These are phyloP conservation scores for Phialophora tarda DNA, from an alignment of 2,329 filamentous ascomycete species.

Conservation along the genomic window DNA sequence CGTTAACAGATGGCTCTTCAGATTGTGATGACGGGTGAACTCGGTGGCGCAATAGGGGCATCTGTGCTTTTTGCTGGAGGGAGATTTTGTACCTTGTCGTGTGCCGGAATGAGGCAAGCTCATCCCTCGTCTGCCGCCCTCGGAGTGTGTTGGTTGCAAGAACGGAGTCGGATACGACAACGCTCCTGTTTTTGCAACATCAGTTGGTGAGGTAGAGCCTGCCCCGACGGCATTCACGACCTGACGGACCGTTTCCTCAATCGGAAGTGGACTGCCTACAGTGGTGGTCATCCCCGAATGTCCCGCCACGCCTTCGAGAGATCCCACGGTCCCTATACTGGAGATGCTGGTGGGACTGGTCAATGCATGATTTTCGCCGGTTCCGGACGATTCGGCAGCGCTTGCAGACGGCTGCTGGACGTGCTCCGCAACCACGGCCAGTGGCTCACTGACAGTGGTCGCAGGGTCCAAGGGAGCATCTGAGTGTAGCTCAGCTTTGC, in stretches of 20 bases:
- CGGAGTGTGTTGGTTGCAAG: conserved; percentile 53
- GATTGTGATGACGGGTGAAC: conserved; percentile 95
- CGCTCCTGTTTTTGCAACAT: conserved; percentile 56
- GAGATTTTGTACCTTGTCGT: conserved; percentile 68
- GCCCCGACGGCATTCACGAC: conserved; percentile 43
- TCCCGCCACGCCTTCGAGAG: conserved; percentile 56
- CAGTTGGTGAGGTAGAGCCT: conserved; percentile 48
- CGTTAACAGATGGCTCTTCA: conserved; percentile 95
- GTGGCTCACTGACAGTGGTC: conserved; percentile 54
- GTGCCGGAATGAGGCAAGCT: conserved; percentile 64
- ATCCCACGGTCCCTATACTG: conserved; percentile 61
- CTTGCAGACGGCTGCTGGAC: conserved; percentile 56
- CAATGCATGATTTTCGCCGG: conserved; percentile 55
- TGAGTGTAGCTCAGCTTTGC: conserved; percentile 31
- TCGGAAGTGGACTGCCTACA: conserved; percentile 54
- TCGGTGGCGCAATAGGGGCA: conserved; percentile 96
- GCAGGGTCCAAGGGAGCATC: conserved; percentile 44
- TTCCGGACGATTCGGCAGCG: conserved; percentile 35
- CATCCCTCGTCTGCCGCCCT: conserved; percentile 60
- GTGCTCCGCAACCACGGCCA: conserved; percentile 55
- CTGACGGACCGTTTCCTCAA: conserved; percentile 52
- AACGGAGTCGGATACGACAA: conserved; percentile 70
- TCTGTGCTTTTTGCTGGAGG: conserved; percentile 87
- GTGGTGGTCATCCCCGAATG: conserved; percentile 58
- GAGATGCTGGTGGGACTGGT: conserved; percentile 61